These are phyloP conservation scores for Nyssa sinensis DNA, from an alignment of 148 eudicot genomes.

Conservation along the genomic window DNA sequence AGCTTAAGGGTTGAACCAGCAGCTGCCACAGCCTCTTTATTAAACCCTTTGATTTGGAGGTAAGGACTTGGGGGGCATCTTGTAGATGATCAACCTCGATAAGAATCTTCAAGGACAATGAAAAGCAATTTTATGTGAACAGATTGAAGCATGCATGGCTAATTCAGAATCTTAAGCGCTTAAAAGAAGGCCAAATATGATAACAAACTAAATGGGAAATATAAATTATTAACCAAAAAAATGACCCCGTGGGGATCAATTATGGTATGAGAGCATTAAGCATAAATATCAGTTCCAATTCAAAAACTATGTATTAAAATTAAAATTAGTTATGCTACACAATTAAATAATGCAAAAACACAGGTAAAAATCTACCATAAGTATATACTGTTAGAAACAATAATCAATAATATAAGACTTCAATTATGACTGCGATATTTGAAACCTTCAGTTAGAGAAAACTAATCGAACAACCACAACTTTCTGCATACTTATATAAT, in stretches of 20 bases:
- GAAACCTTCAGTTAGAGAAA: too few relatives aligned
- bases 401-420: too few relatives aligned
- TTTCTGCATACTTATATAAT: too few relatives aligned
- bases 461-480: too few relatives aligned
- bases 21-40: slow-evolving; percentile 78
- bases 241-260: too few relatives aligned
- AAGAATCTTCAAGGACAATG: slow-evolving; percentile 57
- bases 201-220: neutral
- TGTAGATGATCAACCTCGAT: slow-evolving; percentile 91
- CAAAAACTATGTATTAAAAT: neutral
- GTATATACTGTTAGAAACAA: too few relatives aligned
- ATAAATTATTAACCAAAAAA: neutral
- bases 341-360: too few relatives aligned
- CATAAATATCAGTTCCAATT: neutral
- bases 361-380: too few relatives aligned
- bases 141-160: neutral
- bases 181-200: neutral
- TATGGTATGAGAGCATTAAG: neutral
- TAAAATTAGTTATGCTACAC: neutral
- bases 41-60: slow-evolving; percentile 87
- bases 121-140: neutral
- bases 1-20: slow-evolving; percentile 83
- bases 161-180: neutral
- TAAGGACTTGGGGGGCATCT: slow-evolving; percentile 84
- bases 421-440: too few relatives aligned